Conservation (phyloP, 371 early-diverging fungal genomes). For the Mortierella sp. region DNA sequence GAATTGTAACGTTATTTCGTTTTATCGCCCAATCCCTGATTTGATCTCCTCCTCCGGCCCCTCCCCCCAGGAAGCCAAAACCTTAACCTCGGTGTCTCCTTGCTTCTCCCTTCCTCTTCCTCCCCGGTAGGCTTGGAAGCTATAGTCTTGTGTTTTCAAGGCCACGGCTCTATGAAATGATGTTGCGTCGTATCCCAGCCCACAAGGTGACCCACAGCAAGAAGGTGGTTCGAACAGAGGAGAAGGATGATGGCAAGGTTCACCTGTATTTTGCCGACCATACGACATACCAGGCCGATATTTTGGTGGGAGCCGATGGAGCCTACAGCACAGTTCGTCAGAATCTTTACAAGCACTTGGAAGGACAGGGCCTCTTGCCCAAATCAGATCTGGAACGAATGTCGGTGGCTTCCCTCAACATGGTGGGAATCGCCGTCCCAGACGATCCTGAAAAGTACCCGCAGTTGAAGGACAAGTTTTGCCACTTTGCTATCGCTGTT, state of each 20-base stretch:
- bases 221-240: constrained; percentile 31
- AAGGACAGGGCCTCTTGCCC: not conserved
- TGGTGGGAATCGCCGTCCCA: not conserved
- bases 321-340: constrained; percentile 36
- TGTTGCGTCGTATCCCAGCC: too few relatives aligned
- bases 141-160: too few relatives aligned
- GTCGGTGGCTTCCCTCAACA: not conserved
- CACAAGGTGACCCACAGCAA: constrained; percentile 1
- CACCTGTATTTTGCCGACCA: constrained; percentile 27
- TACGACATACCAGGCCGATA: constrained; percentile 28
- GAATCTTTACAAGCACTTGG: constrained; percentile 20
- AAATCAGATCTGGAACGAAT: not conserved
- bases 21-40: too few relatives aligned
- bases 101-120: too few relatives aligned
- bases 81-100: too few relatives aligned
- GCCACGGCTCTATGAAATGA: too few relatives aligned
- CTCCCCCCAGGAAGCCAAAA: too few relatives aligned
- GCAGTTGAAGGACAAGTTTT: not conserved
- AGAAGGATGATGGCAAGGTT: constrained; percentile 7
- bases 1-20: too few relatives aligned
- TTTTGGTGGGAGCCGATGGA: constrained; percentile 46
- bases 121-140: too few relatives aligned
- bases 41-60: too few relatives aligned
- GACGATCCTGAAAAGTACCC: not conserved
- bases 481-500: not conserved